phyloP scores from a whole-genome alignment of 2,329 filamentous ascomycete genomes.

The Nakataea oryzae region DNA sequence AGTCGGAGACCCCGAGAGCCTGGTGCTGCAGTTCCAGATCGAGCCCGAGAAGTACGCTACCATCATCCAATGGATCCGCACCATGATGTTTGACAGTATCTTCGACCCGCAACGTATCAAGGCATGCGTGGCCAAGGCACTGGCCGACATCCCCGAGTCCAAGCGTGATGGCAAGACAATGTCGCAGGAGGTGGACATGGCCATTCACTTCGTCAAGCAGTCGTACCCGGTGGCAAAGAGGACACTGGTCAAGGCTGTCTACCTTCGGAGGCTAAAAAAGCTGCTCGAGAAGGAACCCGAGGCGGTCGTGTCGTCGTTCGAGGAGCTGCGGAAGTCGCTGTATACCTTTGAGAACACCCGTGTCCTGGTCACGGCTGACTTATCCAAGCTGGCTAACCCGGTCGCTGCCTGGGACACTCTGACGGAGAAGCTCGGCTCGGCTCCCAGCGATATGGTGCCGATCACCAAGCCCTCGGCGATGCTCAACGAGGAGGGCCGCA shows the following conservation, averaged over 20 bases:
- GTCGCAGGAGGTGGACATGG: conserved; percentile 57
- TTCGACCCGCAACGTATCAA: conserved; percentile 64
- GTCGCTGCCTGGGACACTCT: conserved; percentile 70
- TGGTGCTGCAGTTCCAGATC: conserved; percentile 73
- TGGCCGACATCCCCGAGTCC: conserved; percentile 83
- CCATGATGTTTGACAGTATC: conserved; percentile 78
- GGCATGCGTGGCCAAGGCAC: conserved; percentile 63
- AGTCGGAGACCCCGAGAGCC: conserved; percentile 70
- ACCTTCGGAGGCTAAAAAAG: conserved; percentile 76
- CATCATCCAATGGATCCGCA: conserved; percentile 73
- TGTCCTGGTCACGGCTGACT: conserved; percentile 71
- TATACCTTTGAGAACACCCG: conserved; percentile 82
- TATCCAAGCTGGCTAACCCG: conserved; percentile 62
- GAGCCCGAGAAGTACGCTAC: conserved; percentile 81
- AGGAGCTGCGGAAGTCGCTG: conserved; percentile 63
- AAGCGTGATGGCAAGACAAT: conserved; percentile 75
- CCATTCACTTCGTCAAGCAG: conserved; percentile 69
- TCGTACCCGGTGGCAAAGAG: conserved; percentile 69
- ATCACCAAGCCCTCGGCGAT: conserved; percentile 60
- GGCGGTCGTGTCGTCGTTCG: conserved; percentile 65
- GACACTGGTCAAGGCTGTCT: conserved; percentile 77
- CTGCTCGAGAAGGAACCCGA: conserved; percentile 68
- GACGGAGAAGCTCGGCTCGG: conserved; percentile 36
- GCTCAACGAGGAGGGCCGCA: conserved; percentile 65
- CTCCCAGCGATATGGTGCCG: conserved; percentile 46